Evolutionary conservation across 1,139 yeast species (phyloP).

Genomic region (Scheffersomyces cryptocercus): DNA sequence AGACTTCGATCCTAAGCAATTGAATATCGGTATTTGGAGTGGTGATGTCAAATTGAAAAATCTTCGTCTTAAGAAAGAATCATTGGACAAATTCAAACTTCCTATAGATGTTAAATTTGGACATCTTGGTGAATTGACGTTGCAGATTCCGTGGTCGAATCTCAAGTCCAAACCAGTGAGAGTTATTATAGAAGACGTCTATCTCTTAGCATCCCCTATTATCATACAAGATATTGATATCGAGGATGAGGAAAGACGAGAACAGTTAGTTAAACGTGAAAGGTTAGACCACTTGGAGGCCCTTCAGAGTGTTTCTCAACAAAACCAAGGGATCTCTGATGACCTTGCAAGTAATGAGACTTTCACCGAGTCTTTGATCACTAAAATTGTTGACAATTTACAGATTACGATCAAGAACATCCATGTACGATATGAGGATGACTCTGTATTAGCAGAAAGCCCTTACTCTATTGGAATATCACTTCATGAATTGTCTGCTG

Average conservation of each 20-base stretch:
- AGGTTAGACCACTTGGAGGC: constrained; percentile 71
- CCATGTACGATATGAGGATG: constrained; percentile 90
- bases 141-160: constrained; percentile 97
- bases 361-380: constrained; percentile 82
- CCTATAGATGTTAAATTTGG: constrained; percentile 94
- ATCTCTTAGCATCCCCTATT: constrained; percentile 76
- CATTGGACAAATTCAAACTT: constrained; percentile 79
- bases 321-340: constrained; percentile 38
- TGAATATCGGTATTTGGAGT: constrained; percentile 95
- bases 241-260: constrained; percentile 67
- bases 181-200: constrained; percentile 85
- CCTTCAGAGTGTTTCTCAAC: constrained; percentile 45
- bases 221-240: constrained; percentile 53
- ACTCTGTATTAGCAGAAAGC: constrained; percentile 57
- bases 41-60: constrained; percentile 91
- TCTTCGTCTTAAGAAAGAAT: constrained; percentile 75
- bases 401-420: constrained; percentile 93
- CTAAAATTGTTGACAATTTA: constrained; percentile 88
- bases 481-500: constrained; percentile 84
- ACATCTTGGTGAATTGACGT: constrained; percentile 81
- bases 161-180: constrained; percentile 91
- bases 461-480: constrained; percentile 87
- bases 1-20: constrained; percentile 90
- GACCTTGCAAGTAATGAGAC: constrained; percentile 61
- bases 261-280: constrained; percentile 64